A percentile compares a stretch with the other conserved stretches of the same genome.
phyloP scores from a whole-genome alignment of 352 stramenopile species.

The Globisporangium emineosum region DNA sequence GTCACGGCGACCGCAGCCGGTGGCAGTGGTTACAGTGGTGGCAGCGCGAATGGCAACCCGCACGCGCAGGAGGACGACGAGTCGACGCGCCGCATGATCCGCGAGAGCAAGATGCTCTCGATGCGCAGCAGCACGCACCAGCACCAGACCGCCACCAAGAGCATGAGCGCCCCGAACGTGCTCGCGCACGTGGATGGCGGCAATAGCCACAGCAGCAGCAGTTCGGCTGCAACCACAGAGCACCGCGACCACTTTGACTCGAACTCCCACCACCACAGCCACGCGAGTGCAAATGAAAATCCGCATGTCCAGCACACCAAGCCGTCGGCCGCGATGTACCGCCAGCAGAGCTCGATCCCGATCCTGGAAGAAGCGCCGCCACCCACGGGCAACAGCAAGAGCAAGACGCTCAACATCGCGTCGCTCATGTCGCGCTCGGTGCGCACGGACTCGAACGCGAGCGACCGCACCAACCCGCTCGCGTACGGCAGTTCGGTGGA shows the following conservation, averaged over 20 bases:
- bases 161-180: slow-evolving; percentile 15
- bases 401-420: slow-evolving; percentile 27
- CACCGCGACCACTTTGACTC: background rate
- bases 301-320: slow-evolving; percentile 3
- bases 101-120: slow-evolving; percentile 69
- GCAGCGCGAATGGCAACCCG: background rate
- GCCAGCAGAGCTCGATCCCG: slow-evolving; percentile 16
- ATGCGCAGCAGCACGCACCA: slow-evolving; percentile 32
- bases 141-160: slow-evolving; percentile 8
- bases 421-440: slow-evolving; percentile 24
- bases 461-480: slow-evolving; percentile 21
- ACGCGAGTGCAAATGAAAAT: background rate
- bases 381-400: background rate
- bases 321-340: slow-evolving; percentile 2
- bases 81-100: slow-evolving; percentile 38
- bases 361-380: slow-evolving; percentile 12
- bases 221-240: background rate
- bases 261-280: background rate
- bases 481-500: background rate
- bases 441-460: slow-evolving; percentile 14
- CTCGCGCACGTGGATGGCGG: background rate
- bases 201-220: slow-evolving; percentile 3
- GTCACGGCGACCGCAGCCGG: background rate
- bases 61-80: slow-evolving; percentile 28
- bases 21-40: background rate